Evolutionary conservation across 495 filamentous ascomycete species (phyloP), one percentile per base, ranked within the genome.

Genomic region (Trichoderma gamsii): DNA sequence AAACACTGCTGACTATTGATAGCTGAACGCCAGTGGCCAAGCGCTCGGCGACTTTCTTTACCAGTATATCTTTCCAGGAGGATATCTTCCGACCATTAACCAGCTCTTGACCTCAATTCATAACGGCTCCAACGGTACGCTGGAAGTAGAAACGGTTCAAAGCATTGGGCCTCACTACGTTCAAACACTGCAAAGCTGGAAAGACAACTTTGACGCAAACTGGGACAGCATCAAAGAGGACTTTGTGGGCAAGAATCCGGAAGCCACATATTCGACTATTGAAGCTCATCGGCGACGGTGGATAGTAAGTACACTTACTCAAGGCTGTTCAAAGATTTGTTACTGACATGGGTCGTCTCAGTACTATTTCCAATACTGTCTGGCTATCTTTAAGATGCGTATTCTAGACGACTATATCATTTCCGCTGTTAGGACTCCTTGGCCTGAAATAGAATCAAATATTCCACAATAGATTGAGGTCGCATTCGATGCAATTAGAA

Each of bases 61-160:
- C 23, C 56, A 25, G 13, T 61, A 61, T 12, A 61, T 61, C 56
- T 61, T 61, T 25, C 56, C 56, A 3, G 56, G 56, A 61, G 56
- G 56, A 13, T 61, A 61, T 32, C 56, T 61, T 12, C 56, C 56
- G 27, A 61, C 23, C 9, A 61, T 61, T 9, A 61, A 61, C 56
- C 56, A 61, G 56, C 25, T 61, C 16, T 13, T 61, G 56, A 32
- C 56, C 13, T 61, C 56, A 25, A 61, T 61, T 5, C 56, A 61
- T 25, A 61, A 61, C 16, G 56, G 56, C 23, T 61, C 56, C 3
- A 23, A 25, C 5, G 56, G 56, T 4, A 18, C 15, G 6, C 16
- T 61, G 56, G 56, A 61, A 32, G 56, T 61, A 61, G 56, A 61
- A 16, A 61, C 23, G 2, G 56, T 61, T 18, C 56, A 61, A 25